Conservation (phyloP, 2,329 filamentous ascomycete genomes). For the Aspergillus flavus region DNA sequence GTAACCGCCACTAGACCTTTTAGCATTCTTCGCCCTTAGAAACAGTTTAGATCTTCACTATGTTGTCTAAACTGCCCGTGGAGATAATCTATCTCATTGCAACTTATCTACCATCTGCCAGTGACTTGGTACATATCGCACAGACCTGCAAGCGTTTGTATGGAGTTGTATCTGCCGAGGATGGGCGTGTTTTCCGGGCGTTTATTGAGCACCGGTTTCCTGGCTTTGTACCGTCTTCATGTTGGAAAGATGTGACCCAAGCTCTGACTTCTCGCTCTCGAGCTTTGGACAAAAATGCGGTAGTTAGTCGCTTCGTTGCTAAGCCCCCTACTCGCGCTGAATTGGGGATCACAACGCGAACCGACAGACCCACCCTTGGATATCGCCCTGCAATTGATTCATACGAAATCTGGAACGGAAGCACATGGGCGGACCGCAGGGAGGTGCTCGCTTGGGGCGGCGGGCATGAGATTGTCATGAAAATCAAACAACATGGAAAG, state of each 20-base stretch:
- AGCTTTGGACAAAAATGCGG: constrained; percentile 59
- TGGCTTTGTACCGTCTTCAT: constrained; percentile 42
- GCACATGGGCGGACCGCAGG: constrained; percentile 51
- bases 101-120: constrained; percentile 48
- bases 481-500: constrained; percentile 49
- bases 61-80: constrained; percentile 41
- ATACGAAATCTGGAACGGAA: constrained; percentile 55
- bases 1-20: background rate
- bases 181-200: constrained; percentile 50
- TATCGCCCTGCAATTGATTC: constrained; percentile 62
- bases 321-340: constrained; percentile 42
- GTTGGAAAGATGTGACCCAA: constrained; percentile 55
- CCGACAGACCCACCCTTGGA: constrained; percentile 56
- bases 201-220: constrained; percentile 55
- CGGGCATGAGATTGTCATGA: constrained; percentile 58
- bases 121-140: constrained; percentile 47
- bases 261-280: constrained; percentile 59
- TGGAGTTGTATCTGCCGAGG: constrained; percentile 48
- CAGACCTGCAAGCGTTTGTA: constrained; percentile 51
- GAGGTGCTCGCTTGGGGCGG: constrained; percentile 64
- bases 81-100: constrained; percentile 49
- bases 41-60: constrained; percentile 8
- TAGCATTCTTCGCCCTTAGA: background rate
- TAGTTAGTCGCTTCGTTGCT: constrained; percentile 57
- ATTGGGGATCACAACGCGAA: constrained; percentile 40